Evolutionary conservation across 2,329 filamentous ascomycete genomes (phyloP), one percentile per base, ranked within the genome.

Genomic region (Beauveria brongniartii): DNA sequence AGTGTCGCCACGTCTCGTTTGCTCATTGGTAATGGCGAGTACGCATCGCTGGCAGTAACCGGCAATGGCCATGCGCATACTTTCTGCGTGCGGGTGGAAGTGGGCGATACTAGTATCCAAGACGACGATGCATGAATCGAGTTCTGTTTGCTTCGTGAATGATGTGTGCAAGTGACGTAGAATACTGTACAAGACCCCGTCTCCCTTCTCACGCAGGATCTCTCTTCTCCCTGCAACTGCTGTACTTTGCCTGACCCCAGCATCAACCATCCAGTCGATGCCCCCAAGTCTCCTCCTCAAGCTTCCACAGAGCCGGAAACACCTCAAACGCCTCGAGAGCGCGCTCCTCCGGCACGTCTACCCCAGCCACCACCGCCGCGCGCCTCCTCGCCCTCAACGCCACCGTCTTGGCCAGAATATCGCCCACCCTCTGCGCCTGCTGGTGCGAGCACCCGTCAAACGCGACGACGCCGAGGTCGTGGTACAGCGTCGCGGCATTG

Each of bases 281-380:
- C 10, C 55, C 82, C 91, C 92, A 96, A 37, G 87, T 91, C 62
- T 80, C 78, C 67, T 78, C 78, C 76, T 96, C 92, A 51, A 96
- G 72, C 43, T 66, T 66, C 67, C 81, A 78, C 2, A 92, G 82
- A 46, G 75, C 73, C n/a, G 73, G 70, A 52, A 87, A 77, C 58
- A 94, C 84, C 62, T 66, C 66, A 69, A 80, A 83, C 26, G 83
- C 82, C 55, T 80, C 75, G 7, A 52, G n/a, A 5, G 40, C 48
- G 20, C 28, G 40, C 24, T 43, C 57, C 16, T 59, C 57, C 14
- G 37, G 20, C 28, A 47, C 28, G 18, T 12, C 6, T 28, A 53
- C 28, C 16, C 24, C 50, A n/a, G 47, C 34, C 22, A 12, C 47
- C 51, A 4, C 60, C 44, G 40, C 60, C 63, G 2, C 62, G 5